Evolutionary conservation across 345 rosid genomes (phyloP).

Genomic region (Citrus inodora): DNA sequence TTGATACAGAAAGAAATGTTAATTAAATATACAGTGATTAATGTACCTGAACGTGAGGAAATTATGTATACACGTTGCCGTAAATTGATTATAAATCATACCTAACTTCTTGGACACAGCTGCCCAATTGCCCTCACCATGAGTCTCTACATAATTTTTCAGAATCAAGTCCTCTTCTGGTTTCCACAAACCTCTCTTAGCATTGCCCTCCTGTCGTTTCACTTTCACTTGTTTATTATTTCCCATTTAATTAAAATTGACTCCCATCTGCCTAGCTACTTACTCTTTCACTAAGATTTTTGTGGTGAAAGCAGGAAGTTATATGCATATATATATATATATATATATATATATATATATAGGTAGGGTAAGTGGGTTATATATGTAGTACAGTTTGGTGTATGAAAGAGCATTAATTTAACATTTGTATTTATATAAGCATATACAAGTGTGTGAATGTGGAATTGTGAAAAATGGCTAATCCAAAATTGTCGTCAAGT

Average conservation of each 20-base stretch:
- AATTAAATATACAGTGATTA: no score
- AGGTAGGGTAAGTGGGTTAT: no score
- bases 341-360: not conserved
- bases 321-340: not conserved
- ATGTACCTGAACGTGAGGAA: no score
- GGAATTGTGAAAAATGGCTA: not conserved
- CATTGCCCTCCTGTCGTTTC: constrained; percentile 18
- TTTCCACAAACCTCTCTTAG: constrained; percentile 76
- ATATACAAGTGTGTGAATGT: no score
- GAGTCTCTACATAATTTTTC: constrained; percentile 58
- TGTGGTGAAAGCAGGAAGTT: not conserved
- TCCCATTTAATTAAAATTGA: constrained; percentile 24
- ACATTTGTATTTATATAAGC: no score
- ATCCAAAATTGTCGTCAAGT: not conserved
- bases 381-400: no score
- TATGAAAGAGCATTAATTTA: no score
- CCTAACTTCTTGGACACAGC: constrained; percentile 65
- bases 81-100: constrained; percentile 3
- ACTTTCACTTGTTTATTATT: constrained; percentile 30
- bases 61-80: no score
- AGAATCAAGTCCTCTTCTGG: constrained; percentile 83
- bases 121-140: constrained; percentile 91
- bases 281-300: not conserved
- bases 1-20: not conserved
- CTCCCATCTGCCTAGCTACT: not conserved